Evolutionary conservation across 305 asterid species (phyloP), one percentile per base, ranked within the genome.

Genomic region (Fraxinus sp.): DNA sequence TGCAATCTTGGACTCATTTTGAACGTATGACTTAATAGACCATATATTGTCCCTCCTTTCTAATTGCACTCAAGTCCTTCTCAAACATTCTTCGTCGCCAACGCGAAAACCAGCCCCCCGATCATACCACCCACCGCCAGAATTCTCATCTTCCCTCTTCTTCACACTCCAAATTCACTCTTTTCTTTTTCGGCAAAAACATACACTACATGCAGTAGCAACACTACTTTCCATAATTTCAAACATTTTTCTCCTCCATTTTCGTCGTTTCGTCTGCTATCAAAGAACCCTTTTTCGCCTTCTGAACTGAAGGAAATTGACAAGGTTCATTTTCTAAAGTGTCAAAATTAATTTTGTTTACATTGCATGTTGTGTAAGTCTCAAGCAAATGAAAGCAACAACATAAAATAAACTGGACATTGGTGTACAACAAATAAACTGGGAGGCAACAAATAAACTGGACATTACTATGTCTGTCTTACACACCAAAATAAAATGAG

Each of bases 1-100:
- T 36, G 41, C 41, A 36, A 36, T 36, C 41, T 36, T 7, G 41
- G 41, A 36, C 8, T 36, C 9, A 6, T 36, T 36, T 6, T 36
- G 41, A 36, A 36, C 9, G 7, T 36, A 9, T 7, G 43, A 37
- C 43, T 37, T 3, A 37, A 37, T 3, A 37, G 35, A 32, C 99
- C 55, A 97, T 90, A 73, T 96, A 94, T 80, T 94, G 97, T 1
- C 98, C 99, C 83, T 96, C 98, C 39, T 98, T 98, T 90, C 98
- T 91, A 5, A 96, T 82, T 10, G 98, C 98, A 83, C 98, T 96
- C 90, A 96, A 87, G 83, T 96, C 98, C 91, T 82, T 96, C 94
- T 94, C 99, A 73, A 96, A 94, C 78, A 96, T 73, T 86, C 84
- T 6, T 36, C 41, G 1, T 5, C 8, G 41, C 9, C 9, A 36